phyloP scores from a whole-genome alignment of 2,329 filamentous ascomycete genomes.

The Aspergillus uvarum region DNA sequence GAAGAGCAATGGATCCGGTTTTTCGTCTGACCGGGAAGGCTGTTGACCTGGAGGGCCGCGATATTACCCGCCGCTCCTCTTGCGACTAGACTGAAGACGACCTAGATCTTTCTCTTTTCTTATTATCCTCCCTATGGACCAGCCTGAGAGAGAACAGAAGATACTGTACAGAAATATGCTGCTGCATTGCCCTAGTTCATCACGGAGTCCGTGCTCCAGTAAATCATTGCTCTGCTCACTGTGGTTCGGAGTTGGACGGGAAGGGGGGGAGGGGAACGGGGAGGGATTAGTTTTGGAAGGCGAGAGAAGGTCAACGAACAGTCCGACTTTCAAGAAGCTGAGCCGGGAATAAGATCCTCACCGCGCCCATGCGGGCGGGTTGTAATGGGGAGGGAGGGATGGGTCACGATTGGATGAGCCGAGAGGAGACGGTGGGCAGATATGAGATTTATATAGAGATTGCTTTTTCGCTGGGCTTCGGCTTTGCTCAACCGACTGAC shows the following conservation, averaged over 20 bases:
- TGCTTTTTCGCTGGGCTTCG: not conserved
- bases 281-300: not conserved
- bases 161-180: not conserved
- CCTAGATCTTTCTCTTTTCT: not conserved
- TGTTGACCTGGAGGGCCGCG: not conserved
- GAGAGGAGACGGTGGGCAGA: not conserved
- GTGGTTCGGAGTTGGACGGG: not conserved
- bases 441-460: slow-evolving; percentile 1
- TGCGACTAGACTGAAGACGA: not conserved
- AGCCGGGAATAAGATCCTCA: not conserved
- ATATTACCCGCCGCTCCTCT: not conserved
- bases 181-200: not conserved
- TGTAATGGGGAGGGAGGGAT: not conserved
- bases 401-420: not conserved
- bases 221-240: not conserved
- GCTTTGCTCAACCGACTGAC: not conserved
- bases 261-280: not conserved
- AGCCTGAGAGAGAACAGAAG: not conserved
- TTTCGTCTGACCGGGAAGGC: not conserved
- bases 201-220: not conserved
- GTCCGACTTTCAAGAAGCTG: not conserved
- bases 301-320: not conserved
- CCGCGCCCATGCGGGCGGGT: not conserved
- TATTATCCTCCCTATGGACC: not conserved
- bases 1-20: not conserved